Percentiles rank a stretch among this genome's conserved stretches.
Conservation (phyloP, 73 alveolate species). For the Paramecium bursaria region DNA sequence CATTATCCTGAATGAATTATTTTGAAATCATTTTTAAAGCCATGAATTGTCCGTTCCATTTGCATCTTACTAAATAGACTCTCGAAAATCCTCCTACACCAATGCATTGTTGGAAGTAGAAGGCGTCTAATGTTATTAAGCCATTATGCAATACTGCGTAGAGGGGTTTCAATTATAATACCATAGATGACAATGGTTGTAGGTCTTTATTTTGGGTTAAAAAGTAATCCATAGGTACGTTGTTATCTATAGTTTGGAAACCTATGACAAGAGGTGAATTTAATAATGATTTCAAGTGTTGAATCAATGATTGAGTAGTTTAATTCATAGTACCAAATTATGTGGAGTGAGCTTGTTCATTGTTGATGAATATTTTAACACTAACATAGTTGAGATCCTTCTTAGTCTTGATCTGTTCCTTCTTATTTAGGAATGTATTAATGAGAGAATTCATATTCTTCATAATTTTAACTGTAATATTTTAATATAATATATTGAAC, state of each 20-base stretch:
- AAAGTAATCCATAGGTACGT: slow-evolving; percentile 13
- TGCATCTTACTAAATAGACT: slow-evolving; percentile 81
- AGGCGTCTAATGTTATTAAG: slow-evolving; percentile 42
- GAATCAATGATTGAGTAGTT: not conserved
- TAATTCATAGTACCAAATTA: slow-evolving; percentile 9
- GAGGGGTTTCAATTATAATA: slow-evolving; percentile 16
- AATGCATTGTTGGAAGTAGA: slow-evolving; percentile 76
- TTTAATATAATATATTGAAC: no score
- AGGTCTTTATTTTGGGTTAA: slow-evolving; percentile 26
- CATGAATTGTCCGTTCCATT: slow-evolving; percentile 84
- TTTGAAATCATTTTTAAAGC: slow-evolving; percentile 85
- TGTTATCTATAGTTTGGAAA: slow-evolving; percentile 19
- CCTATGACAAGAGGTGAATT: slow-evolving; percentile 14
- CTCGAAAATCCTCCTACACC: slow-evolving; percentile 91
- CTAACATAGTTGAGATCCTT: no score
- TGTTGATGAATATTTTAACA: slow-evolving; percentile 14
- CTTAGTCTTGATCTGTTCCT: no score
- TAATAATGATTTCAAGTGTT: not conserved
- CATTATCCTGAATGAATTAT: slow-evolving; percentile 72
- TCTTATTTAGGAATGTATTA: no score
- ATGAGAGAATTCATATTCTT: no score
- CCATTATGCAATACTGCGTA: slow-evolving; percentile 3
- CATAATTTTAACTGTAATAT: no score
- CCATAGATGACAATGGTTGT: not conserved
- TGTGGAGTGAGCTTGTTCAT: slow-evolving; percentile 3